Evolutionary conservation across 2,329 filamentous ascomycete genomes (phyloP), one percentile per base, ranked within the genome.

Genomic region (Ascocoryne sarcoides): DNA sequence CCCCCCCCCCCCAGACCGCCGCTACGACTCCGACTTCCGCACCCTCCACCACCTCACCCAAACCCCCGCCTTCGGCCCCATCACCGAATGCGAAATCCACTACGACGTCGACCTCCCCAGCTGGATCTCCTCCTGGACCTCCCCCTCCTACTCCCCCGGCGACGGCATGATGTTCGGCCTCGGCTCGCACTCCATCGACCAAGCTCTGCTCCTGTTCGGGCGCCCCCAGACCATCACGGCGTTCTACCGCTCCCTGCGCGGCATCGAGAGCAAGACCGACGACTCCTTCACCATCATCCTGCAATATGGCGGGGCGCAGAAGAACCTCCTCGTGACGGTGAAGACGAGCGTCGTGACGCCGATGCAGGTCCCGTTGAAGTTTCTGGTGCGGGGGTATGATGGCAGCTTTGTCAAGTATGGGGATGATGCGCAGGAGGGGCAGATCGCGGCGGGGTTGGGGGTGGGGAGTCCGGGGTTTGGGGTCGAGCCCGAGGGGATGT

Each of bases 131-230:
- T 38, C 32, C 0, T 62, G 60, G 53, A 61, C 48, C 0, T 40
- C 37, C 4, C 59, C 59, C 23, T 52, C 61, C 20, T 64, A 63
- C 32, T 52, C 47, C 0, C 62, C 63, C 0, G 67, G 66, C 0
- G 51, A 60, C 1, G 66, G 66, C 0, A 63, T 68, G 57, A 50
- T 63, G 0, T 69, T 65, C 44, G 66, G 61, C 4, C 56, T 69
- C 0, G 67, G 65, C 55, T 53, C 39, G n/a, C 62, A 65, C 41
- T 54, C 58, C 4, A 57, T 65, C 19, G 62, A 65, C 34, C 62
- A 64, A 42, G 60, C 59, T 3, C 47, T 64, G 12, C 34, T 57
- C 3, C 51, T 65, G 3, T 65, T 64, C 39, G 61, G 62, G 2
- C 39, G 50, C 5, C 62, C 62, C 8, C 44, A 52, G 31, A 54